Base-by-base conservation (phyloP, 2,329 filamentous ascomycete genomes). In the Penicillium fuscoglaucum region DNA sequence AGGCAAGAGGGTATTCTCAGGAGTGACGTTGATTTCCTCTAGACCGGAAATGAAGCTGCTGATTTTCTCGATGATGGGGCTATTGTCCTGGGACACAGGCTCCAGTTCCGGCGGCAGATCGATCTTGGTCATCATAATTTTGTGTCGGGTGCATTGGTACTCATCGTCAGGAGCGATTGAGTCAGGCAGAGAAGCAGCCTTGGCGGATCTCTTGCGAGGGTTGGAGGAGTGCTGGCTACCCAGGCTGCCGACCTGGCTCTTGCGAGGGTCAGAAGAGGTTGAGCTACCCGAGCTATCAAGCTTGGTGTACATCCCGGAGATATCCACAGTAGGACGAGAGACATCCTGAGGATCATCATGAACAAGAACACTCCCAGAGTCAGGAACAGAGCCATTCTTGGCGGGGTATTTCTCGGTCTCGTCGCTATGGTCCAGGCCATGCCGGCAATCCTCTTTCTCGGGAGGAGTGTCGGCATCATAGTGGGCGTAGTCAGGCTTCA, bases 131-230 rank as follows among this genome's bases (percentile, higher is more conserved):
- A 37, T 37, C 10, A 19, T 10, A 10, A 35, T 8, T 21, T 53
- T 47, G 54, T 39, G 47, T 2, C 40, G 47, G 40, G 29, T 54
- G 3, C 52, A 46, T 33, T 51, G 41, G 13, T 53, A 52, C 7
- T 68, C 66, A 26, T 61, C 57, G n/a, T 70, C 68, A 8, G 64
- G 62, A 4, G 62, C 58, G 4, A 63, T 64, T 10, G 63, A 67
- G 52, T 72, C 70, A 7, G 69, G 62, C 2, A 73, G 51, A 15
- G 67, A 70, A 10, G 71, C 70, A 31, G 66, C 64, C 29, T 59
- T 60, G 10, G 71, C 70, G 24, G 57, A 69, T 55, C 70, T 65
- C 57, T 73, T 73, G 21, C 64, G 63, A 17, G 64, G 58, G 26
- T 57, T 66, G 10, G 43, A 39, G 9, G 57, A 54, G 21, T 31